Evolutionary conservation across 2,329 filamentous ascomycete species (phyloP).

Genomic region (Exophiala alcalophila): DNA sequence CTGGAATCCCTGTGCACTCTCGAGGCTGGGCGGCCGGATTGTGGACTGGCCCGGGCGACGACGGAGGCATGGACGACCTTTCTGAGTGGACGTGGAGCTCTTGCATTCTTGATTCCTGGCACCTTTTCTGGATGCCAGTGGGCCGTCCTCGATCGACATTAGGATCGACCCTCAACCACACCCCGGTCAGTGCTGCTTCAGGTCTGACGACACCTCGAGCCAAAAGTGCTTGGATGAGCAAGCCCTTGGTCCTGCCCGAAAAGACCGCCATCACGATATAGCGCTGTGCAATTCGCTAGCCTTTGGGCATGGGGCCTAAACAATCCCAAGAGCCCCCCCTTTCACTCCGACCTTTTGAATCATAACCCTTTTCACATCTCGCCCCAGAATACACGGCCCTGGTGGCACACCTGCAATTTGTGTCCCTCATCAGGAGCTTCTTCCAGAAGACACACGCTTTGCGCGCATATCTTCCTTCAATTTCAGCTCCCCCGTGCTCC

Average conservation of each 20-base stretch:
- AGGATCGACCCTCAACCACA: conserved; percentile 18
- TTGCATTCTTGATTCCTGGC: too few relatives aligned
- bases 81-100: too few relatives aligned
- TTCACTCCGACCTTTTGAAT: conserved; percentile 17
- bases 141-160: conserved; percentile 18
- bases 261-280: conserved; percentile 19
- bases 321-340: conserved; percentile 19
- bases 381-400: conserved; percentile 12
- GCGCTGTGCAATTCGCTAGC: conserved; percentile 21
- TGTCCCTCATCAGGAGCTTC: too few relatives aligned
- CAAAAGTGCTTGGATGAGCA: conserved; percentile 11
- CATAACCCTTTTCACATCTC: conserved; percentile 23
- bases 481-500: conserved; percentile 11
- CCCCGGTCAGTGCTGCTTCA: conserved; percentile 12
- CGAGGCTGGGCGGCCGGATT: too few relatives aligned
- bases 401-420: conserved; percentile 22
- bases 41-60: not conserved
- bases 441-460: too few relatives aligned
- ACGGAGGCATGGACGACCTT: not conserved
- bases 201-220: conserved; percentile 24
- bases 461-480: conserved; percentile 11
- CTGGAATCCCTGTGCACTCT: too few relatives aligned
- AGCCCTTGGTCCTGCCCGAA: conserved; percentile 18
- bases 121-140: conserved; percentile 11
- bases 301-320: conserved; percentile 18